Base-by-base conservation (phyloP, 305 asterid species). In the Striga hermonthica region DNA sequence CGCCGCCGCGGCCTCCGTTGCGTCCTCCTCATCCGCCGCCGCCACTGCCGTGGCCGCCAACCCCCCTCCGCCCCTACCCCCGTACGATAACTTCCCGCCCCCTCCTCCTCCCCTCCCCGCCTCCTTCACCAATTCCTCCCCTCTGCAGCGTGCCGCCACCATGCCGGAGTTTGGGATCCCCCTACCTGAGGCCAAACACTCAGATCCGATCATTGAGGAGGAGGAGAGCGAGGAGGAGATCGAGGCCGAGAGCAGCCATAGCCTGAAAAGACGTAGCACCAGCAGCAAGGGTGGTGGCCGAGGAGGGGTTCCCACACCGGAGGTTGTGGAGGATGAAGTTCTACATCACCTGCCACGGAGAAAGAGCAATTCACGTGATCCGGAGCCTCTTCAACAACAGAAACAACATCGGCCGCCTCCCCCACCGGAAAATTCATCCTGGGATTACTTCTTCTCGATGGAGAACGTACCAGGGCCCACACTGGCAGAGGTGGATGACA, bases 121-220 rank as follows among this genome's bases (percentile, higher is more conserved):
- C 48, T 9, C 88, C 71, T 47, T 74, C 71, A 48, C 64, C 60
- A 13, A 34, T 39, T 10, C 86, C 6, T 65, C 91, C 15, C 85
- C 88, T 38, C 84, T 94, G 41, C 97, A 88, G 73, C 90, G 99
- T 11, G 89, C 99, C 3, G 83, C 81, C 15, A 82, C 95, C 50
- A 85, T 86, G 92, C 99, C 99, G 2, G 99, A 90, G 57, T 80
- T 88, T 65, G 53, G 79, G 5, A 80, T 84, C 38, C 88, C 84
- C 16, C 39, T 44, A 9, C 69, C 83, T 4, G 82, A 74, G 2
- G 73, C 74, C 72, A 79, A 75, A 38, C 81, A 73, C 31, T 54
- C 79, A 1, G 90, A 82, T 63, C 72, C 91, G 60, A 87, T 89
- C 4, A 71, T 82, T 7, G 91, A 86, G 67, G 99, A 88, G 47